Conservation (phyloP, 305 asterid species). For the Plantago lanceolata region DNA sequence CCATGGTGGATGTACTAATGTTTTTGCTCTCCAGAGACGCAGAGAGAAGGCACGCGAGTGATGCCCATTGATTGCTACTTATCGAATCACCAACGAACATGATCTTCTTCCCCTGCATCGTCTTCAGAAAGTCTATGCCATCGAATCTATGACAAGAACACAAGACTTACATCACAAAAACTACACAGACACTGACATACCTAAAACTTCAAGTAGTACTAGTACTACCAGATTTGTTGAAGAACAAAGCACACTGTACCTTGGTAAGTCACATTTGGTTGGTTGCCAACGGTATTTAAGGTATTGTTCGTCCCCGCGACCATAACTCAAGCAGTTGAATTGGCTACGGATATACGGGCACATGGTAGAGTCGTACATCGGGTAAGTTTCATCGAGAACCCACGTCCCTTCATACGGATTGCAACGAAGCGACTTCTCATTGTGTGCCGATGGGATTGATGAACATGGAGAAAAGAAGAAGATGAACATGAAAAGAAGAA, state of each 20-base stretch:
- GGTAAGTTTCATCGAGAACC: conserved; percentile 1
- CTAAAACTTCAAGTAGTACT: too few species aligned
- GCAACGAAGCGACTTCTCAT: neutral
- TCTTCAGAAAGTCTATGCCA: conserved; percentile 2
- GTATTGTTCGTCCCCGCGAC: conserved; percentile 3
- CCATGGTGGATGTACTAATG: neutral
- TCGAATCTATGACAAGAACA: conserved; percentile 5
- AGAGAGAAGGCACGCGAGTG: conserved; percentile 6
- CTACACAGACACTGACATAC: too few species aligned
- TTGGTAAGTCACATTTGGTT: conserved; percentile 2
- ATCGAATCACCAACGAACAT: conserved; percentile 20
- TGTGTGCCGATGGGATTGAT: neutral
- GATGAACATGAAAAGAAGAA: neutral
- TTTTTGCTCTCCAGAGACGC: neutral
- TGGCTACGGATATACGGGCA: conserved; percentile 5
- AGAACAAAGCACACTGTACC: neutral
- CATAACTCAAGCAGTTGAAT: conserved; percentile 13
- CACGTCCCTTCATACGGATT: conserved; percentile 1
- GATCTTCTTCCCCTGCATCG: conserved; percentile 12
- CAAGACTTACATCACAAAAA: neutral
- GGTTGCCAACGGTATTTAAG: conserved; percentile 14
- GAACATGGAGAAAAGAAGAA: neutral
- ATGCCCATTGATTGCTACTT: conserved; percentile 13
- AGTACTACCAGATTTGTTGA: too few species aligned
- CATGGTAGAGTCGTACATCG: conserved; percentile 4